Evolutionary conservation across 148 eudicot genomes (phyloP).

Genomic region (Rhododendron simsii): DNA sequence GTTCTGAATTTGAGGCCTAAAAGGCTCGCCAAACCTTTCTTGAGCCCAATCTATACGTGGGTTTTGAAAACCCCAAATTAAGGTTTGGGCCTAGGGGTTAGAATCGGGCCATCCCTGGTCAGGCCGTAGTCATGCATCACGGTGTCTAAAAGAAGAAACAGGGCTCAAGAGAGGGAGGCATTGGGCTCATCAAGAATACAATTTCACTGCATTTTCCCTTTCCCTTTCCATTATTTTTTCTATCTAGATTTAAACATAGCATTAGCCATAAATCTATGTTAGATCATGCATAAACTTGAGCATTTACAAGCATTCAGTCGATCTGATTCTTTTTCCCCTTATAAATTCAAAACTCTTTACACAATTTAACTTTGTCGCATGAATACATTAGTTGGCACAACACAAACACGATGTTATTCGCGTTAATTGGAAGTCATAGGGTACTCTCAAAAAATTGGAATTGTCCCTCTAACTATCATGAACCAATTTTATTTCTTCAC

Average conservation of each 20-base stretch:
- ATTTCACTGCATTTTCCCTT: too few species aligned
- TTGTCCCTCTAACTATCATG: too few species aligned
- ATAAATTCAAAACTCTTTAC: too few species aligned
- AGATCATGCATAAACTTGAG: constrained; percentile 26
- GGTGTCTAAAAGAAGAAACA: neutral
- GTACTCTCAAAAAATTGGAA: too few species aligned
- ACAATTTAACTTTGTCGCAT: too few species aligned
- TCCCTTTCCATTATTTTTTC: too few species aligned
- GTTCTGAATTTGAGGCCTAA: neutral
- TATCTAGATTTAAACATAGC: too few species aligned
- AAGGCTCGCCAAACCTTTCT: neutral
- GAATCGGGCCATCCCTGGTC: neutral
- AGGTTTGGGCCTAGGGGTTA: neutral
- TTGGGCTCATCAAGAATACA: neutral
- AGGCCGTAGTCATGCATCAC: neutral
- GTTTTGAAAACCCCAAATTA: neutral
- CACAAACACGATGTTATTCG: too few species aligned
- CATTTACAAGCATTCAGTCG: constrained; percentile 31
- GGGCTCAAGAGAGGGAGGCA: neutral
- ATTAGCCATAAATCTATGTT: too few species aligned
- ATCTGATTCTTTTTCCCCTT: neutral
- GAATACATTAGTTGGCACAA: too few species aligned
- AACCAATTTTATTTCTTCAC: too few species aligned
- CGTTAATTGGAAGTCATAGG: too few species aligned
- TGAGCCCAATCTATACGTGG: neutral